Base-by-base conservation (phyloP, 1,284 basidiomycete genomes). In the Tilletia setariae region DNA sequence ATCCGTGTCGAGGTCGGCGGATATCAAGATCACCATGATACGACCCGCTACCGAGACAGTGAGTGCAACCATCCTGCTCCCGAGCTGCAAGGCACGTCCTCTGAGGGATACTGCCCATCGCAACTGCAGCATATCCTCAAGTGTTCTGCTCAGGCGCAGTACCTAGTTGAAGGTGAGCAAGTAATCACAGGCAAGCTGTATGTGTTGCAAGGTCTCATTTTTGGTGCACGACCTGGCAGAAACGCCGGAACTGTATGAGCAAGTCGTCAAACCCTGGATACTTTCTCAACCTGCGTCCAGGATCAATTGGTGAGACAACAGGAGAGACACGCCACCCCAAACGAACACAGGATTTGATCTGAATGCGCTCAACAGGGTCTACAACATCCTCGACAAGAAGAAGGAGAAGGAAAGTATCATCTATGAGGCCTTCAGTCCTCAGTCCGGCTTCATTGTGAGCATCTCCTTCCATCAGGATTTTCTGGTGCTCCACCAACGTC, bases 351-450 rank as follows among this genome's bases (percentile, higher is more conserved):
- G n/a, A n/a, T n/a, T n/a, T n/a, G n/a, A n/a, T n/a, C n/a, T n/a
- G n/a, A n/a, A n/a, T n/a, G n/a, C 35, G 35, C 11, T 40, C 35
- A 40, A 1, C 72, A 94, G 93, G 94, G 90, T 97, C 0, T 87
- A 90, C 73, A 91, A 94, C 74, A 92, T 98, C 67, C 85, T 98
- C 4, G 86, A 87, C 0, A 92, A 93, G 23, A 84, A 85, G 35
- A 90, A 91, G 21, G 94, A 98, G 83, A 86, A 87, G 21, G 88
- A 91, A 9, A 90, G 90, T 67, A 85, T 95, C 49, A 82, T 94
- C 21, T 90, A 87, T 80, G 86, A 88, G 23, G 89, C 89, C 62
- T 80, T 86, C 0, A 85, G 87, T 64, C 83, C 84, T 0, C 79
- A 84, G 11, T 79, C 74, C 0, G 90, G 91, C 9, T 97, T 92